Percentiles rank a stretch among this genome's conserved stretches.
phyloP scores from a whole-genome alignment of 2,329 filamentous ascomycete species.

The Calonectria honghensis region DNA sequence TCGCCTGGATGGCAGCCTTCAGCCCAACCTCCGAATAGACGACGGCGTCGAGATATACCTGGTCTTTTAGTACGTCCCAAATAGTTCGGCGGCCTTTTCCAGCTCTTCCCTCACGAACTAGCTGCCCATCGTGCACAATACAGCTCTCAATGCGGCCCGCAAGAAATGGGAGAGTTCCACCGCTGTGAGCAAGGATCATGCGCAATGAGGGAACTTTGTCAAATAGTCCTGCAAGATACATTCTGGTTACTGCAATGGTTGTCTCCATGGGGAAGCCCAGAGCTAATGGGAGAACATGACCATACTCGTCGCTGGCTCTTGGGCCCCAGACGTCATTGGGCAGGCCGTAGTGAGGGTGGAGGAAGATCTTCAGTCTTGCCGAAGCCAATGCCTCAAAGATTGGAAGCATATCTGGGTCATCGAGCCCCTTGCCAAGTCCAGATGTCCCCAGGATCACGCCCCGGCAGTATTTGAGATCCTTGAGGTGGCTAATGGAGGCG shows the following conservation, averaged over 20 bases:
- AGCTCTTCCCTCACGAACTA: conserved; percentile 78
- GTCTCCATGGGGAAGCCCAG: conserved; percentile 95
- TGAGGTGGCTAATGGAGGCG: conserved; percentile 78
- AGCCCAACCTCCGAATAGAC: conserved; percentile 86
- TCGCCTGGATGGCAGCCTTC: conserved; percentile 80
- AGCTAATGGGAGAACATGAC: conserved; percentile 90
- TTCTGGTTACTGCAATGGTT: conserved; percentile 90
- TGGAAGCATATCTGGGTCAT: conserved; percentile 83
- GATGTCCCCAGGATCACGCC: conserved; percentile 94
- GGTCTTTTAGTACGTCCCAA: conserved; percentile 77
- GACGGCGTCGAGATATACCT: conserved; percentile 92
- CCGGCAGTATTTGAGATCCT: conserved; percentile 79
- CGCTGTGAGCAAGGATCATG: conserved; percentile 90
- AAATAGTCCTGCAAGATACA: conserved; percentile 91
- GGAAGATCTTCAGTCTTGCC: conserved; percentile 81
- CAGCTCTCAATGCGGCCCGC: conserved; percentile 93
- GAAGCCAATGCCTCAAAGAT: conserved; percentile 82
- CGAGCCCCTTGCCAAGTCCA: conserved; percentile 86
- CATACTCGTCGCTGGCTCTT: conserved; percentile 80
- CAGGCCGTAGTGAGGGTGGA: conserved; percentile 95
- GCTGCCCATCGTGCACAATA: conserved; percentile 86
- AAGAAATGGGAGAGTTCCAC: conserved; percentile 91
- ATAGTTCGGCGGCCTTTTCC: conserved; percentile 68
- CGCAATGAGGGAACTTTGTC: conserved; percentile 81
- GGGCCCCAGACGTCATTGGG: conserved; percentile 87